Evolutionary conservation across 306 rosid genomes (phyloP).

Genomic region (Inga laurina): DNA sequence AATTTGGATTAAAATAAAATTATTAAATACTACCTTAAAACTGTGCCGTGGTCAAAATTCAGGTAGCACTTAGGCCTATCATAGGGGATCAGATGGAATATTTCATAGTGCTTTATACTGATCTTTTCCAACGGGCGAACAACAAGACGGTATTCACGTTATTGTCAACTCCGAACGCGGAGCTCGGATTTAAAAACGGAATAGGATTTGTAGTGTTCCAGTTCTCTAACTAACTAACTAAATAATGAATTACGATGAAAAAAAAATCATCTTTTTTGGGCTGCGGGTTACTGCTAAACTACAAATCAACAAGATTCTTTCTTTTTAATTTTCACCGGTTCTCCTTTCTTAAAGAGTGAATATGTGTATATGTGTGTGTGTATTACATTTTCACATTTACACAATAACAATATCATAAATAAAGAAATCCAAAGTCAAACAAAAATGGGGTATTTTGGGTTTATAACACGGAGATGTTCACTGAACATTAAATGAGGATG

Average conservation of each 20-base stretch:
- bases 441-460: not conserved
- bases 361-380: no score
- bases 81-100: not conserved
- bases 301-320: not conserved
- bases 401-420: not conserved
- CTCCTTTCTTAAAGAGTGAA: not conserved
- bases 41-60: conserved; percentile 1
- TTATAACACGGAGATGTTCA: not conserved
- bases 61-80: not conserved
- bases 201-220: not conserved
- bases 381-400: not conserved
- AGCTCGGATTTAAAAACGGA: not conserved
- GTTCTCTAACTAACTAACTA: not conserved
- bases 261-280: not conserved
- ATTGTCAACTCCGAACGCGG: conserved; percentile 5
- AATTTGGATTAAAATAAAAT: not conserved
- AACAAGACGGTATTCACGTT: not conserved
- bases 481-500: not conserved
- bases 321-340: not conserved
- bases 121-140: not conserved
- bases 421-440: not conserved
- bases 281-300: not conserved
- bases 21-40: not conserved
- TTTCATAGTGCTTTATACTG: not conserved
- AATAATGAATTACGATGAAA: not conserved